A percentile compares a stretch with the other conserved stretches of the same genome.
These are phyloP conservation scores for Coffea canephora DNA, from an alignment of 257 asterid genomes.

Conservation along the genomic window DNA sequence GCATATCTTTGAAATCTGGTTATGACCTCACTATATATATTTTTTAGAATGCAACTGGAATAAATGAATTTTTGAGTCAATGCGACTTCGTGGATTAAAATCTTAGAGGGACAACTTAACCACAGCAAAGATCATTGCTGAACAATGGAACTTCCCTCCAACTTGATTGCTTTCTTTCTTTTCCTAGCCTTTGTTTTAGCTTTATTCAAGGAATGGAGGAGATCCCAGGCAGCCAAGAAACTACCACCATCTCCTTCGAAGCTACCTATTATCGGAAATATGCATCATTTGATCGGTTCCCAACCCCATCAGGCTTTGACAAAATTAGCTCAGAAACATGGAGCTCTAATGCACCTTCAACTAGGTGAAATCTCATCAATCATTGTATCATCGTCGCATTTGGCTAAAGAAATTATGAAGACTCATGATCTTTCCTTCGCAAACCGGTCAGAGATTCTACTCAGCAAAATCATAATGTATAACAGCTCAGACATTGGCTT, in stretches of 20 bases:
- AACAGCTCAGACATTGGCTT: constrained; percentile 9
- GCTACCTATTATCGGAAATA: constrained; percentile 29
- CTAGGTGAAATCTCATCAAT: constrained; percentile 23
- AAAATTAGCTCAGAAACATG: constrained; percentile 16
- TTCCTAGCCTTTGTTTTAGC: background rate
- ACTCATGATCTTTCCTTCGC: constrained; percentile 26
- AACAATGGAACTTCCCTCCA: background rate
- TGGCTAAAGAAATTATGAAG: constrained; percentile 30
- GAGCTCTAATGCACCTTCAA: constrained; percentile 25
- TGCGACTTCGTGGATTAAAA: no score
- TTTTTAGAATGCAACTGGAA: no score
- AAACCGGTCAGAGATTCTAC: constrained; percentile 6
- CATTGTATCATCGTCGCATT: constrained; percentile 21
- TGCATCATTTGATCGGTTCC: constrained; percentile 23
- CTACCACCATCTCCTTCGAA: constrained; percentile 29
- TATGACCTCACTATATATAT: no score
- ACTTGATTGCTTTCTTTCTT: background rate
- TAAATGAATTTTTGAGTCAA: no score
- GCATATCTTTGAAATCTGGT: no score
- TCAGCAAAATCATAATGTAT: background rate
- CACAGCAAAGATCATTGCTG: no score
- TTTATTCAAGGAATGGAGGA: background rate
- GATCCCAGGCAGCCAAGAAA: background rate
- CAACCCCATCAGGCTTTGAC: constrained; percentile 18
- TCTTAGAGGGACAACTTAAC: no score